A percentile compares a stretch with the other conserved stretches of the same genome.
Conservation (phyloP, 441 rosid genomes). For the Hura crepitans region DNA sequence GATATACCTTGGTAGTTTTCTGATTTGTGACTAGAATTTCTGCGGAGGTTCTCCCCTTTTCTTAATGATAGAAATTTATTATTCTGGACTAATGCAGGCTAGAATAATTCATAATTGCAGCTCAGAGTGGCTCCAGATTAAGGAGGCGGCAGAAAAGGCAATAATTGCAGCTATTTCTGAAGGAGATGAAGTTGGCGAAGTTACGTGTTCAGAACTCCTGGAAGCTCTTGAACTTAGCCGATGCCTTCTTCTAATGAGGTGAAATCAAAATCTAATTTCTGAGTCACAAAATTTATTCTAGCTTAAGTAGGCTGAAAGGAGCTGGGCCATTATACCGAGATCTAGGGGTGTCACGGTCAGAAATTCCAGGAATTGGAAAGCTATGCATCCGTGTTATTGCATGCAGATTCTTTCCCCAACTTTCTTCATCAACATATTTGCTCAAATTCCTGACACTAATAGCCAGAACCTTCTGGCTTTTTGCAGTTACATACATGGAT, state of each 20-base stretch:
- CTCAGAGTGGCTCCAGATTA: slow-evolving; percentile 87
- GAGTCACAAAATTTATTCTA: not conserved
- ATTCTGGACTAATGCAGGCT: slow-evolving; percentile 44
- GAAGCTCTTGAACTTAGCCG: slow-evolving; percentile 99
- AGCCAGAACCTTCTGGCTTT: slow-evolving; percentile 8
- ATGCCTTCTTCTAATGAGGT: slow-evolving; percentile 98
- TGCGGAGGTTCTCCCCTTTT: not conserved
- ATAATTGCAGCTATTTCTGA: slow-evolving; percentile 62
- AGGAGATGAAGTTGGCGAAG: slow-evolving; percentile 86
- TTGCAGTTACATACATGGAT: slow-evolving; percentile 95
- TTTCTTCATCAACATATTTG: not conserved
- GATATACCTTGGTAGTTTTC: slow-evolving; percentile 15
- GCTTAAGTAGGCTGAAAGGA: not conserved
- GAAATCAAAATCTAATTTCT: slow-evolving; percentile 21
- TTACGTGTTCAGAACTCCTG: slow-evolving; percentile 91
- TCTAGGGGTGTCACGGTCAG: not conserved
- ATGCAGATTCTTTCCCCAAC: not conserved
- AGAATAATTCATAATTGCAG: slow-evolving; percentile 89
- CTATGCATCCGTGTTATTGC: not conserved
- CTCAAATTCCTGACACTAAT: slow-evolving; percentile 8
- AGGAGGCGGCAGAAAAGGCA: slow-evolving; percentile 93
- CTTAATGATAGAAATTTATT: not conserved
- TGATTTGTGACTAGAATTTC: slow-evolving; percentile 11
- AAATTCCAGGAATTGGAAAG: slow-evolving; percentile 9
- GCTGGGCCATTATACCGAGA: too few species aligned